These are phyloP conservation scores for Botrytis paeoniae DNA, from an alignment of 2,329 filamentous ascomycete genomes.

Conservation along the genomic window DNA sequence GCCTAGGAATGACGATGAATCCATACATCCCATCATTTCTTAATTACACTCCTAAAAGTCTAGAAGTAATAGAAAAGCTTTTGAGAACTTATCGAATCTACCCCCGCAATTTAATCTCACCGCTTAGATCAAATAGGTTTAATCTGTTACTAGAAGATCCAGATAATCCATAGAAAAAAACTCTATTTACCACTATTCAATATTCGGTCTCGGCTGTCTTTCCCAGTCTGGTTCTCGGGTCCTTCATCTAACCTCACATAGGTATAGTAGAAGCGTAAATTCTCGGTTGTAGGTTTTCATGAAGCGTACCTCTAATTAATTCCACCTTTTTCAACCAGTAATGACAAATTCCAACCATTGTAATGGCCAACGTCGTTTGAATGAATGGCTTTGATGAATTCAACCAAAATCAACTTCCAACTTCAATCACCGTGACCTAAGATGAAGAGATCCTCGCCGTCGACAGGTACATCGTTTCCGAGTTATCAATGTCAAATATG, in stretches of 20 bases:
- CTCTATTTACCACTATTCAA: not conserved
- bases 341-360: not conserved
- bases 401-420: not conserved
- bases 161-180: not conserved
- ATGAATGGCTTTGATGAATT: not conserved
- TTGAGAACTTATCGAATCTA: not conserved
- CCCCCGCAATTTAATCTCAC: not conserved
- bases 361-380: not conserved
- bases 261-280: not conserved
- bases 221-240: not conserved
- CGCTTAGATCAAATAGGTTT: not conserved
- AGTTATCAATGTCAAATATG: constrained; percentile 15
- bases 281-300: not conserved
- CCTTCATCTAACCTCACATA: not conserved
- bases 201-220: not conserved
- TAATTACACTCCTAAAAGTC: not conserved
- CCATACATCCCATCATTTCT: not conserved
- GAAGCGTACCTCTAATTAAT: not conserved
- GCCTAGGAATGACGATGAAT: not conserved
- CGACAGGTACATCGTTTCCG: constrained; percentile 1
- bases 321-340: not conserved
- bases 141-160: not conserved
- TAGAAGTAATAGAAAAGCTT: not conserved
- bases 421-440: not conserved
- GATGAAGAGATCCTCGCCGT: constrained; percentile 9